phyloP scores from a whole-genome alignment of 2,329 filamentous ascomycete species.

The Arthrobotrys iridis region DNA sequence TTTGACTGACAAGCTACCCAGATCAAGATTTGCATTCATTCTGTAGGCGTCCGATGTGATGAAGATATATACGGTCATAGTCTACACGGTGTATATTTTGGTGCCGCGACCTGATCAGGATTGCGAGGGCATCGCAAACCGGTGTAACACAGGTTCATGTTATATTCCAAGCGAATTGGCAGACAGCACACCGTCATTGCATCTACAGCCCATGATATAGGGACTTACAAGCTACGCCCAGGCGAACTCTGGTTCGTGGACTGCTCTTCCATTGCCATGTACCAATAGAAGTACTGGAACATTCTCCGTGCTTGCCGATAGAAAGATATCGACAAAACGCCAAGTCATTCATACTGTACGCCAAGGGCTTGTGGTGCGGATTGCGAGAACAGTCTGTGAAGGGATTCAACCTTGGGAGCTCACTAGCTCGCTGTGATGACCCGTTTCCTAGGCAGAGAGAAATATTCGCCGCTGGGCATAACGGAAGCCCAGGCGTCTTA shows the following conservation, averaged over 20 bases:
- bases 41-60: too few relatives aligned
- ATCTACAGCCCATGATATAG: too few relatives aligned
- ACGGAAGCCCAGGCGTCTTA: neutral
- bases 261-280: too few relatives aligned
- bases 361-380: neutral
- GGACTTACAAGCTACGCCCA: too few relatives aligned
- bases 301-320: neutral
- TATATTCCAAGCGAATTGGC: neutral
- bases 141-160: neutral
- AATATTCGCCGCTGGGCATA: neutral
- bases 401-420: neutral
- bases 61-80: too few relatives aligned
- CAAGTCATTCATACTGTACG: constrained; percentile 1
- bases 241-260: too few relatives aligned
- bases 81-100: too few relatives aligned
- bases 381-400: neutral
- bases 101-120: too few relatives aligned
- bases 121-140: neutral
- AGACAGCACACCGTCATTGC: neutral
- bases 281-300: too few relatives aligned
- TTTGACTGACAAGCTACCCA: too few relatives aligned
- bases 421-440: neutral
- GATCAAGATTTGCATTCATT: too few relatives aligned
- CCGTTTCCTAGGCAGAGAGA: neutral
- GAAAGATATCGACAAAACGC: neutral